Base-by-base conservation (phyloP, 2,329 filamentous ascomycete species). In the Trichothecium sympodiale region DNA sequence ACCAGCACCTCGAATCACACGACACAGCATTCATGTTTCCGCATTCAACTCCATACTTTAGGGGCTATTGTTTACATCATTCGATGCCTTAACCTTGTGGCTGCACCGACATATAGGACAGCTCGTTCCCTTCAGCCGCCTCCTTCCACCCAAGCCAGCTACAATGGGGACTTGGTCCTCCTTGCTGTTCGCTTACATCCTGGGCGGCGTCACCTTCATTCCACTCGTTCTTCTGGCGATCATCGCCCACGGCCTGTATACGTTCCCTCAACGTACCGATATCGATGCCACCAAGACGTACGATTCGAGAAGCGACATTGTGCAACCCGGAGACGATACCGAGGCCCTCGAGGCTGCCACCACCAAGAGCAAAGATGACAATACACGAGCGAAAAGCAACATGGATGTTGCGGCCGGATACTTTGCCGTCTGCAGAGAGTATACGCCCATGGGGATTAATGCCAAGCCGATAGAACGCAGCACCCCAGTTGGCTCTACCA, bases 381-480 rank as follows among this genome's bases (percentile, higher is more conserved):
- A 74, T 50, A 57, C 71, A 25, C 61, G 64, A 31, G 45, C 58
- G 26, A 59, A 68, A 27, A n/a, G 23, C 15, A 80, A 86, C 39
- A 68, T 77, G 25, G 85, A 93, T 52, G 83, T 87, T 29, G 84
- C 86, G 2, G 83, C 87, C 8, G 88, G 87, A 14, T 95, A 93
- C 61, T 95, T 95, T 57, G 85, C 87, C n/a, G 86, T 95, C 13
- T 93, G 84, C 54, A 76, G 88, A 53, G 87, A 94, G 62, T 95
- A 91, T 60, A 83, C 85, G 1, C 85, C 88, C 29, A 86, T 87
- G 53, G 88, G 87, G 29, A 80, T 94, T 56, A 93, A 93, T 64
- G 85, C 86, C 41, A 94, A 89, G 60, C 87, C 88, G 5, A 87
- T 89, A 39, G 88, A 94, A 61, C 75, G 86, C 41, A 76, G 79